Conservation (phyloP, 768 basidiomycete species). For the Macrolepiota fuliginosa region DNA sequence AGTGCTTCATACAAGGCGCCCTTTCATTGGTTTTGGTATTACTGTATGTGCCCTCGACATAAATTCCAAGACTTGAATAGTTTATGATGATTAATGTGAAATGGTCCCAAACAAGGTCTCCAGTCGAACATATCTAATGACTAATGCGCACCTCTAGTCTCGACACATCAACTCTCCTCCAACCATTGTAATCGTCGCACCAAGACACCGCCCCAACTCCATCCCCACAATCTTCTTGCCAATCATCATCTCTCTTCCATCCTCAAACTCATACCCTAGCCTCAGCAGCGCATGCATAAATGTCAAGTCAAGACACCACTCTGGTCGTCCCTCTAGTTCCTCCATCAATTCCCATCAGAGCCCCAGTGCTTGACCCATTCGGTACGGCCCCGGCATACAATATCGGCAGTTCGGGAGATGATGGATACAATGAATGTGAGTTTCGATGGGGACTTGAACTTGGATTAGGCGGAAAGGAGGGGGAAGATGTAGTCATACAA, state of each 20-base stretch:
- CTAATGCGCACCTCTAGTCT: constrained; percentile 19
- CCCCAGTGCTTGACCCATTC: constrained; percentile 57
- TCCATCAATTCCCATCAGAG: constrained; percentile 31
- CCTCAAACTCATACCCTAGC: constrained; percentile 87
- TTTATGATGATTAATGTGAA: background rate
- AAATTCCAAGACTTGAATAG: too few relatives aligned
- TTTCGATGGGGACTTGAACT: constrained; percentile 15
- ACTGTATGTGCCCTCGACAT: too few relatives aligned
- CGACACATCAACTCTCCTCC: constrained; percentile 58
- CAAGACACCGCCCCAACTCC: constrained; percentile 92
- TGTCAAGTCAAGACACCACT: constrained; percentile 94
- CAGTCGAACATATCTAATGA: background rate
- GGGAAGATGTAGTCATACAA: constrained; percentile 90
- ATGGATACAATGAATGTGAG: constrained; percentile 46
- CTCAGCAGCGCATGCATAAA: constrained; percentile 90
- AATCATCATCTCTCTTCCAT: constrained; percentile 62
- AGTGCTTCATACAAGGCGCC: too few relatives aligned
- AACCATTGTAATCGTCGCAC: constrained; percentile 78
- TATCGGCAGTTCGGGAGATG: constrained; percentile 61
- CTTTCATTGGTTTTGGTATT: too few relatives aligned
- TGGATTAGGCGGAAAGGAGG: constrained; percentile 42
- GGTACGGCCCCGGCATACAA: constrained; percentile 69
- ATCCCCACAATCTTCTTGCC: constrained; percentile 89
- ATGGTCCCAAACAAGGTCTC: background rate
- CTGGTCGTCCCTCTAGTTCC: constrained; percentile 81